Evolutionary conservation across 768 basidiomycete species (phyloP).

Genomic region (Boletus coccyginus): DNA sequence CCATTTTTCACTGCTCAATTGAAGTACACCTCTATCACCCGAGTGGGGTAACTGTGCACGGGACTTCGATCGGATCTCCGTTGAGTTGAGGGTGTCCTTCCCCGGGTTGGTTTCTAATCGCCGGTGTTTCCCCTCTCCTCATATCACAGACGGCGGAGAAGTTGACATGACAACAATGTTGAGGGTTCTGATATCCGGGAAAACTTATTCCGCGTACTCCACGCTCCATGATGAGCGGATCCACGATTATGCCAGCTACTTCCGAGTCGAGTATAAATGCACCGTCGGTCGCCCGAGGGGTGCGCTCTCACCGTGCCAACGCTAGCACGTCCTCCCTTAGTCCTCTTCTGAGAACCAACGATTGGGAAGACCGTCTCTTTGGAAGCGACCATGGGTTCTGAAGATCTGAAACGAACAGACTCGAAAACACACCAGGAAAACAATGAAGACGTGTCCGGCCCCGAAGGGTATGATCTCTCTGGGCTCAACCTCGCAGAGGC

Average conservation of each 20-base stretch:
- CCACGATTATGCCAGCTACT: background rate
- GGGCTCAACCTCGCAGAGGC: conserved; percentile 11
- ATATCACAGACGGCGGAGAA: no score
- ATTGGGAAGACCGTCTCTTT: background rate
- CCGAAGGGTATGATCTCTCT: background rate
- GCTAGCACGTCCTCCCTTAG: conserved; percentile 15
- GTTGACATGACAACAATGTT: no score
- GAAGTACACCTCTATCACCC: background rate
- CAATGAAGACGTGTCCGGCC: background rate
- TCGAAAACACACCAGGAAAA: background rate
- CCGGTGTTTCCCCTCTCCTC: background rate
- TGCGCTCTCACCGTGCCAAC: conserved; percentile 1
- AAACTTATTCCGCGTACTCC: no score
- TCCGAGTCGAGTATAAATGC: conserved; percentile 16
- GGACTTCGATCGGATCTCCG: background rate
- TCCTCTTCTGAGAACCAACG: conserved; percentile 6
- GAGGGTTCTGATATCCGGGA: background rate
- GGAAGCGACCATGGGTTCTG: conserved; percentile 11
- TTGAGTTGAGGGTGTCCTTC: background rate
- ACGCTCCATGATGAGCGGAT: no score
- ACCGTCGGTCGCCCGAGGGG: background rate
- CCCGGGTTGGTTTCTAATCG: no score
- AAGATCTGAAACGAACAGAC: background rate
- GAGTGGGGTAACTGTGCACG: background rate
- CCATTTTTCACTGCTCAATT: conserved; percentile 1